Conservation (phyloP, 805 yeast genomes). For the Sugiyamaella smithiae region DNA sequence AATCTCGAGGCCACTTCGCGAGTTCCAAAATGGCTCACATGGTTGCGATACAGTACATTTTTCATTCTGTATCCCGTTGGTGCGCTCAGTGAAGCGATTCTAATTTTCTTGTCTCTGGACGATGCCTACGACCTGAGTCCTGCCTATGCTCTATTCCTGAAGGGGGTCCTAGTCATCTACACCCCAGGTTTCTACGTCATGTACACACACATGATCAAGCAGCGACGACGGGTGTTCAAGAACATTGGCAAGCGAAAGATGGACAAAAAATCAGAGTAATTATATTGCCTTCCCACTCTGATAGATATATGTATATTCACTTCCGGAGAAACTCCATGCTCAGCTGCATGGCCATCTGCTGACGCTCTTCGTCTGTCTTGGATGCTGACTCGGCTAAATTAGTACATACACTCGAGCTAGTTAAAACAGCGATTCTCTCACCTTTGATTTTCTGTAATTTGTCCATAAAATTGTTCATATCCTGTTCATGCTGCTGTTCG, state of each 20-base stretch:
- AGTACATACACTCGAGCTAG: not conserved
- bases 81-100: constrained; percentile 75
- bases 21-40: constrained; percentile 58
- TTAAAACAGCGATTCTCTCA: not conserved
- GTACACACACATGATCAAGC: constrained; percentile 84
- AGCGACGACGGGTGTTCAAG: constrained; percentile 66
- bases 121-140: constrained; percentile 51
- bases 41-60: constrained; percentile 81
- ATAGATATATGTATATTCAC: not conserved
- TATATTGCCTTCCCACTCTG: not conserved
- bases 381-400: not conserved
- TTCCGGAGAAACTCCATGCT: not conserved
- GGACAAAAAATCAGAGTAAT: constrained; percentile 6
- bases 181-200: constrained; percentile 84
- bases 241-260: constrained; percentile 26
- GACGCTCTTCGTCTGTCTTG: constrained; percentile 3
- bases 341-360: not conserved
- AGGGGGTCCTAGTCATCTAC: constrained; percentile 60
- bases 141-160: constrained; percentile 54
- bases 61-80: constrained; percentile 86
- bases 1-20: constrained; percentile 49
- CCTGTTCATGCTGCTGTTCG: not conserved
- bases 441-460: constrained; percentile 21
- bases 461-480: constrained; percentile 24
- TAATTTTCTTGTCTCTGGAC: constrained; percentile 68